These are phyloP conservation scores for Phytophthora pluvialis DNA, from an alignment of 352 stramenopile species.

Conservation along the genomic window DNA sequence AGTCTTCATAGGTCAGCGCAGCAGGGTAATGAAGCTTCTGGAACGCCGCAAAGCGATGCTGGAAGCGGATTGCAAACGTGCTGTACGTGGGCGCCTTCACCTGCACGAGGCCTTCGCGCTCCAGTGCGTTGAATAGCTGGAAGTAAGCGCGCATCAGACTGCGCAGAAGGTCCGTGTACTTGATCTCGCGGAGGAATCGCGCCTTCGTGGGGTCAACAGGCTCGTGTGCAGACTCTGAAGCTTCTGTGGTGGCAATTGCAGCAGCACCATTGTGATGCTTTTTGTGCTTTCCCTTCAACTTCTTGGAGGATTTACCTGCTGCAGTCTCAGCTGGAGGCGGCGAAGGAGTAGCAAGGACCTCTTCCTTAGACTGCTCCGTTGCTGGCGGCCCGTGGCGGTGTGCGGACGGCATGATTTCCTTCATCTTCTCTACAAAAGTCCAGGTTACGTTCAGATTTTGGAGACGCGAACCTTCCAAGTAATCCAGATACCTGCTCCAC, in stretches of 20 bases:
- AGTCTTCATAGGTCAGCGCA: constrained; percentile 75
- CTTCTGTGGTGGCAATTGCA: background rate
- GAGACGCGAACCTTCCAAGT: constrained; percentile 80
- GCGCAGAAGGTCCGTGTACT: constrained; percentile 80
- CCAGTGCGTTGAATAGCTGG: constrained; percentile 76
- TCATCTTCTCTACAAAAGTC: constrained; percentile 86
- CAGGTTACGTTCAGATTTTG: constrained; percentile 85
- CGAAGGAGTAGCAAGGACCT: constrained; percentile 9
- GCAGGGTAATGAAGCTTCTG: constrained; percentile 76
- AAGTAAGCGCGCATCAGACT: constrained; percentile 83
- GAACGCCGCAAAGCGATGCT: constrained; percentile 82
- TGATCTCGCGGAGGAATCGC: constrained; percentile 76
- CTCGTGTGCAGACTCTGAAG: constrained; percentile 13
- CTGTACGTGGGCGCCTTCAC: constrained; percentile 59
- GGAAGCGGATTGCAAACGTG: constrained; percentile 71
- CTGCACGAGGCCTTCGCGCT: constrained; percentile 70
- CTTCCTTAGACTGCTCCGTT: constrained; percentile 18
- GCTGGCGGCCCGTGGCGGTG: constrained; percentile 16
- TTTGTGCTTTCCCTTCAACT: constrained; percentile 48
- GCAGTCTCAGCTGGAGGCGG: constrained; percentile 12
- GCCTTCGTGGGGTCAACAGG: constrained; percentile 55
- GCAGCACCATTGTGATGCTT: constrained; percentile 33
- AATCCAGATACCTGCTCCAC: constrained; percentile 78
- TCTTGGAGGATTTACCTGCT: constrained; percentile 42
- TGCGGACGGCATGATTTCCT: constrained; percentile 55